These are phyloP conservation scores for Exophiala oligosperma DNA, from an alignment of 2,329 filamentous ascomycete genomes.

Conservation along the genomic window DNA sequence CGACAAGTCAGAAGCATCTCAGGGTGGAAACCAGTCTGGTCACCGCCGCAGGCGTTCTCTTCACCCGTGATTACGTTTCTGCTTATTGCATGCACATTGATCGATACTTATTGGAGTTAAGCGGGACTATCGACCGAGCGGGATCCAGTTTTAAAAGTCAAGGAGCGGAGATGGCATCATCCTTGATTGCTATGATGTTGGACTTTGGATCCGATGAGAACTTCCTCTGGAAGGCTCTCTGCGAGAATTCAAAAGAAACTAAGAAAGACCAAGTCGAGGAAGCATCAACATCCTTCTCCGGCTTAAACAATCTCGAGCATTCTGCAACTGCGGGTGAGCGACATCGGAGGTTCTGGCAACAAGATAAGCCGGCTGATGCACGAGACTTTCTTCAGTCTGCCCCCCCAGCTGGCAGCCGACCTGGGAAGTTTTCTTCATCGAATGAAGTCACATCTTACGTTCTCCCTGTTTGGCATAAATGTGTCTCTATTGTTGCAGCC, in stretches of 20 bases:
- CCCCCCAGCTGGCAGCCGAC: constrained; percentile 18
- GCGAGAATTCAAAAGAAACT: constrained; percentile 12
- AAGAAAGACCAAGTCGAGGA: constrained; percentile 6
- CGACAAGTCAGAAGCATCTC: constrained; percentile 30
- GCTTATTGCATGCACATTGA: constrained; percentile 40
- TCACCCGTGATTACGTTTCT: constrained; percentile 36
- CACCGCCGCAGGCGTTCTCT: constrained; percentile 54
- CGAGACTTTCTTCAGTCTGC: constrained; percentile 3
- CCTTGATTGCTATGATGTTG: constrained; percentile 57
- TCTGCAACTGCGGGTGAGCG: constrained; percentile 10
- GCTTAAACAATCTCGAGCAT: constrained; percentile 3
- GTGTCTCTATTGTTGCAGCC: constrained; percentile 45
- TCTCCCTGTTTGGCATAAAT: constrained; percentile 41
- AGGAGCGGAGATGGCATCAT: constrained; percentile 56
- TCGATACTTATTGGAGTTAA: constrained; percentile 47
- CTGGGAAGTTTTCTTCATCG: constrained; percentile 25
- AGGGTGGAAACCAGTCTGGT: constrained; percentile 53
- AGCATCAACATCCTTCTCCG: not conserved
- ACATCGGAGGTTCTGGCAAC: constrained; percentile 28
- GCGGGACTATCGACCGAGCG: constrained; percentile 48
- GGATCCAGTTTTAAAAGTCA: constrained; percentile 53
- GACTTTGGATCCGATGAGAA: constrained; percentile 51
- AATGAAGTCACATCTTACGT: constrained; percentile 38
- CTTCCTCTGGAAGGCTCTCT: constrained; percentile 34
- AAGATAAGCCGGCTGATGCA: not conserved